Evolutionary conservation across 805 yeast genomes (phyloP).

Genomic region (Metschnikowia kunwiensis): DNA sequence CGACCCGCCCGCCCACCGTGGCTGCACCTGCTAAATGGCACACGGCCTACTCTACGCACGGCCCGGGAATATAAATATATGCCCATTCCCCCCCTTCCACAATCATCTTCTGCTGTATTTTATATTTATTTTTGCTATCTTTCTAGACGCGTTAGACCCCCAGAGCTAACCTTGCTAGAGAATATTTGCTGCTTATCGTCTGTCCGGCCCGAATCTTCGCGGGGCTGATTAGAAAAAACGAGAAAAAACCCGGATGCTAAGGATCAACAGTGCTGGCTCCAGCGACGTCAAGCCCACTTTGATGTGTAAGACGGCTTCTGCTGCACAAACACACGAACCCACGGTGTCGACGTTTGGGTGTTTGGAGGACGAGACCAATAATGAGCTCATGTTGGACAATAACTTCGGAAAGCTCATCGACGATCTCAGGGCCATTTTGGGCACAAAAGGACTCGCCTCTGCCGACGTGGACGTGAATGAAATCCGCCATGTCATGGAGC

Average conservation of each 20-base stretch:
- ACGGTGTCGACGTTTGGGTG: conserved; percentile 18
- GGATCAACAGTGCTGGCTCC: conserved; percentile 9
- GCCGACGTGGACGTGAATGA: conserved; percentile 52
- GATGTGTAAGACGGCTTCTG: conserved; percentile 10
- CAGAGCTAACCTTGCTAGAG: conserved; percentile 6
- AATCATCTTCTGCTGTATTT: background rate
- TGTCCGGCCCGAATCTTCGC: background rate
- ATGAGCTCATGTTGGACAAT: conserved; percentile 17
- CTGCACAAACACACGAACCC: conserved; percentile 3
- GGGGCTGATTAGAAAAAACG: background rate
- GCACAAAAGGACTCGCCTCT: conserved; percentile 35
- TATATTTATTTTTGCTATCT: too few relatives aligned
- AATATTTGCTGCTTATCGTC: conserved; percentile 7
- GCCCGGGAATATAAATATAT: conserved; percentile 5
- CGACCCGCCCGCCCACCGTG: conserved; percentile 4
- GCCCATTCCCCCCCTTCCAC: background rate
- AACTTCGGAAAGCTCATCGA: conserved; percentile 26
- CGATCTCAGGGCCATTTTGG: conserved; percentile 26
- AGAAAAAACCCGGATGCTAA: conserved; percentile 1
- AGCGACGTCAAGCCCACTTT: conserved; percentile 6
- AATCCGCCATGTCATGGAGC: conserved; percentile 44
- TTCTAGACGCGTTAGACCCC: background rate
- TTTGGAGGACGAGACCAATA: conserved; percentile 18
- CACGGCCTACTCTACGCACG: too few relatives aligned
- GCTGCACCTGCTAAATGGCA: conserved; percentile 6